Base-by-base conservation (phyloP, 495 filamentous ascomycete species). In the Aspergillus leporis region DNA sequence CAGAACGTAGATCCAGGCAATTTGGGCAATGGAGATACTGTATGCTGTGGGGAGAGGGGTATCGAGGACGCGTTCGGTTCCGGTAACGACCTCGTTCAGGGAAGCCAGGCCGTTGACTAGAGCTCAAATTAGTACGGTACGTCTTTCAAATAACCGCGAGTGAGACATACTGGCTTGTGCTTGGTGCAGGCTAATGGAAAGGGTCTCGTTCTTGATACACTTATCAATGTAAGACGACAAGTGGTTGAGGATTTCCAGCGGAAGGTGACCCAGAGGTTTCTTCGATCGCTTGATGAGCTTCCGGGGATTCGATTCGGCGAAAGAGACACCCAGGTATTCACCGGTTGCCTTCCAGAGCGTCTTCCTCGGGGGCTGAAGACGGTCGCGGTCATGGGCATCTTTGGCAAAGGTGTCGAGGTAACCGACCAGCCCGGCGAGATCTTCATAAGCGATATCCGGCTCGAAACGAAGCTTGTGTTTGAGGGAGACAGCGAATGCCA, bases 381-480 rank as follows among this genome's bases (percentile, higher is more conserved):
- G 53, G 14, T 84, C 70, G 5, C 75, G 77, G 38, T 80, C 67
- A 47, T 85, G 85, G 3, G 90, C 91, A 1, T 79, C 74, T 60
- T 81, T 85, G 40, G 92, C 90, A 48, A 90, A 92, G 0, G 77
- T 79, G 28, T 78, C 70, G 32, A 75, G 65, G 63, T 75, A 67
- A 53, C 69, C 68, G 31, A 63, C 62, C 18, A 76, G 67, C 56
- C 61, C 87, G 81, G 58, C 85, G 80, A 63, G 77, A 84, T 72
- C 83, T 77, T 54, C 80, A 65, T 95, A 93, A 55, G 87, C 85
- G 21, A 88, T 84, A 70, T 90, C 91, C 0, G 91, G 90, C 66
- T 96, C 91, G 66, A 92, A 93, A 23, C 92, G 90, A n/a, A 96
- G 83, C 66, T 85, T 87, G 76, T 93, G 91, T 68, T 93, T 95